These are phyloP conservation scores for Pseudogymnoascus sp. DNA, from an alignment of 2,329 filamentous ascomycete genomes.

Conservation along the genomic window DNA sequence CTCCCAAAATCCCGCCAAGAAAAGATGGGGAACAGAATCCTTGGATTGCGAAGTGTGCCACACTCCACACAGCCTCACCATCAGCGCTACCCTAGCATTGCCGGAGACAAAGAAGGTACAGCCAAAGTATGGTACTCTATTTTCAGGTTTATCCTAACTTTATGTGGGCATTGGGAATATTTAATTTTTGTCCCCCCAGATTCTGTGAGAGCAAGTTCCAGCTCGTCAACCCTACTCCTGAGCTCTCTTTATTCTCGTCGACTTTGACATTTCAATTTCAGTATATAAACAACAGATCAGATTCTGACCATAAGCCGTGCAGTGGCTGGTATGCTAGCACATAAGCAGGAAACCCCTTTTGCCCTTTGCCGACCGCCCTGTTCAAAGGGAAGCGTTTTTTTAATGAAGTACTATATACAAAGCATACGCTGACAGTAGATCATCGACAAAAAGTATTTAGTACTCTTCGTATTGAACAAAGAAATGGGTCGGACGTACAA, in stretches of 20 bases:
- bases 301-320: background rate
- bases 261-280: background rate
- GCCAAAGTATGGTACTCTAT: background rate
- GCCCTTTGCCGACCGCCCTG: background rate
- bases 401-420: conserved; percentile 1
- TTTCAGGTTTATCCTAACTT: background rate
- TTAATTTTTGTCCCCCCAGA: background rate
- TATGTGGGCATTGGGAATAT: background rate
- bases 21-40: conserved; percentile 5
- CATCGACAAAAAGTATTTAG: background rate
- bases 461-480: conserved; percentile 4
- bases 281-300: background rate
- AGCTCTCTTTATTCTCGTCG: no score
- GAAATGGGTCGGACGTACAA: background rate
- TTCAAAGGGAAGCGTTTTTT: background rate
- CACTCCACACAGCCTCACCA: conserved; percentile 8
- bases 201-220: background rate
- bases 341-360: background rate
- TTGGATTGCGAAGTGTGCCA: conserved; percentile 2
- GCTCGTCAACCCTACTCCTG: background rate
- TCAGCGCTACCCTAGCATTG: conserved; percentile 3
- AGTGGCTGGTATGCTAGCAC: background rate
- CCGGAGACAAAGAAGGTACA: conserved; percentile 4
- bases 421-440: background rate
- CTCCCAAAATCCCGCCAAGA: conserved; percentile 5